phyloP scores from a whole-genome alignment of 2,329 filamentous ascomycete genomes.

The Fusarium haematococcum region DNA sequence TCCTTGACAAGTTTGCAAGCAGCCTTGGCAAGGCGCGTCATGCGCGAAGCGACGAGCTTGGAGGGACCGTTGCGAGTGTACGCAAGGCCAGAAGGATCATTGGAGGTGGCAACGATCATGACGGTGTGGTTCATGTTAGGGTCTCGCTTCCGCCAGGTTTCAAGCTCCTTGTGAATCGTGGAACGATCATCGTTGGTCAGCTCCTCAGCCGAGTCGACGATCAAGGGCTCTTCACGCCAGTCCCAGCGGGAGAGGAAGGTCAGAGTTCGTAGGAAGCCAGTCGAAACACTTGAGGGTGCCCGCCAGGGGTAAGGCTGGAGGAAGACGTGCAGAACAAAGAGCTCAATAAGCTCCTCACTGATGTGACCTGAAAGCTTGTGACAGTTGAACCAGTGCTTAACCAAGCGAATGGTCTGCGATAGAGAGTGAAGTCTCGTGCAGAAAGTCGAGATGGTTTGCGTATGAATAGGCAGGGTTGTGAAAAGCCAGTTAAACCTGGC shows the following conservation, averaged over 20 bases:
- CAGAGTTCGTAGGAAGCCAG: constrained; percentile 85
- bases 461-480: constrained; percentile 79
- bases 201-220: constrained; percentile 77
- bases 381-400: constrained; percentile 89
- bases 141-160: constrained; percentile 89
- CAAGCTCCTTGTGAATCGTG: constrained; percentile 76
- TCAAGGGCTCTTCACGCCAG: constrained; percentile 85
- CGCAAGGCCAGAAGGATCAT: constrained; percentile 81
- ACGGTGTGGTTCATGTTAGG: constrained; percentile 87
- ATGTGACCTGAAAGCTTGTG: constrained; percentile 86
- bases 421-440: constrained; percentile 84
- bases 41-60: constrained; percentile 85
- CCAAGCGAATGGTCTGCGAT: constrained; percentile 83
- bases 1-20: constrained; percentile 72
- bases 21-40: constrained; percentile 84
- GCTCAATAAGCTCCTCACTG: constrained; percentile 83
- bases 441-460: constrained; percentile 82
- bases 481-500: constrained; percentile 78
- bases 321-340: constrained; percentile 83
- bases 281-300: constrained; percentile 78
- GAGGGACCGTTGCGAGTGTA: constrained; percentile 81
- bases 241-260: constrained; percentile 89
- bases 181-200: constrained; percentile 71
- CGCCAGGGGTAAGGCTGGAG: constrained; percentile 85
- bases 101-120: constrained; percentile 83